These are phyloP conservation scores for Neurospora sp. DNA, from an alignment of 495 filamentous ascomycete genomes.

Conservation along the genomic window DNA sequence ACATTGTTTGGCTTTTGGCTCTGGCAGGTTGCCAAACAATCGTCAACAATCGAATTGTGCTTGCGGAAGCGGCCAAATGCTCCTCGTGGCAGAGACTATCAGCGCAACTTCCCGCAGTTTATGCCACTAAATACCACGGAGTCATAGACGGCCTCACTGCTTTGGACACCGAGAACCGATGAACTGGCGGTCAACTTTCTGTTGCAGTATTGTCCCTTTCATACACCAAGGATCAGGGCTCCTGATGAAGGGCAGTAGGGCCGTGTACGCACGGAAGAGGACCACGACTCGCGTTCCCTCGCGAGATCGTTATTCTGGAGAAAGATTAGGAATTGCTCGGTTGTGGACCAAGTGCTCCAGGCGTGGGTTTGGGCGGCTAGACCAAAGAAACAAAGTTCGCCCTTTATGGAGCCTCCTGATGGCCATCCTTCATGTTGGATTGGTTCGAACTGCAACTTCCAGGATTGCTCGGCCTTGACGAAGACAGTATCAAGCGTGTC, in stretches of 20 bases:
- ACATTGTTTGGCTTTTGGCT: slow-evolving; percentile 9
- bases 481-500: neutral
- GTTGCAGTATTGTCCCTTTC: slow-evolving; percentile 11
- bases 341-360: neutral
- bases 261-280: slow-evolving; percentile 9
- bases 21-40: slow-evolving; percentile 17
- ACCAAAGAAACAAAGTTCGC: neutral
- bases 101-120: neutral
- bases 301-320: slow-evolving; percentile 2
- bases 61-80: neutral
- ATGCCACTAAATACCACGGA: neutral
- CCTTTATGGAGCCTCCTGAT: neutral
- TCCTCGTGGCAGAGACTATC: neutral
- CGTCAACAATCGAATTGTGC: slow-evolving; percentile 13
- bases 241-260: slow-evolving; percentile 8
- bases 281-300: slow-evolving; percentile 22
- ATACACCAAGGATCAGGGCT: slow-evolving; percentile 20
- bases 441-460: neutral
- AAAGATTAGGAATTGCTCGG: neutral
- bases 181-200: slow-evolving; percentile 28
- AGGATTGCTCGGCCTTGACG: neutral
- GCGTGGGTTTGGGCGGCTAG: slow-evolving; percentile 5
- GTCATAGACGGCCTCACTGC: neutral
- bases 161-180: neutral
- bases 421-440: neutral